These are phyloP conservation scores for Pleurotus platypus DNA, from an alignment of 768 basidiomycete genomes.

Conservation along the genomic window DNA sequence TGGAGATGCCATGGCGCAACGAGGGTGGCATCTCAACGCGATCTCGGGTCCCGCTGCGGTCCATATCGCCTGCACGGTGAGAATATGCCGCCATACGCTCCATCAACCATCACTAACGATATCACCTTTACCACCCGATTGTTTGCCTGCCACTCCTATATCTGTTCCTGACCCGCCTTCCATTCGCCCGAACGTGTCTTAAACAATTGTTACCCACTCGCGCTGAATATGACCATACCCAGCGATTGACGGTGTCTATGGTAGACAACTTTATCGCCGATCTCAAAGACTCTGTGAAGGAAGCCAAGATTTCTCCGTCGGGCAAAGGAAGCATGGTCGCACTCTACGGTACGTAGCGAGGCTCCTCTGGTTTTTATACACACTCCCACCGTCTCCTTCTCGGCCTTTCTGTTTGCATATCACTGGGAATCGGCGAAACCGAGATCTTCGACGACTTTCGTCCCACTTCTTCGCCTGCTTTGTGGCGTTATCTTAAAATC, in stretches of 20 bases:
- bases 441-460: not conserved
- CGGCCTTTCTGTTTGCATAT: not conserved
- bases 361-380: slow-evolving; percentile 9
- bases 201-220: slow-evolving; percentile 5
- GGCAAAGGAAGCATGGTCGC: slow-evolving; percentile 88
- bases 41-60: slow-evolving; percentile 75
- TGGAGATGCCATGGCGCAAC: slow-evolving; percentile 81
- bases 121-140: not conserved
- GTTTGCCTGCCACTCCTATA: not conserved
- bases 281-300: slow-evolving; percentile 70
- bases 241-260: slow-evolving; percentile 77
- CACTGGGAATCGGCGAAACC: not conserved
- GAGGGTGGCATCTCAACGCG: slow-evolving; percentile 92
- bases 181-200: slow-evolving; percentile 3
- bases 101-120: too few species aligned
- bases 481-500: not conserved
- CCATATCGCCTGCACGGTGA: slow-evolving; percentile 92
- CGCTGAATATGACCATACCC: slow-evolving; percentile 6
- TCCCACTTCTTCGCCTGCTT: not conserved
- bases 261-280: slow-evolving; percentile 83
- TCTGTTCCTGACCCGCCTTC: not conserved
- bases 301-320: slow-evolving; percentile 60
- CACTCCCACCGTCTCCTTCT: not conserved
- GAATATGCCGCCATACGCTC: slow-evolving; percentile 19
- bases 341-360: slow-evolving; percentile 68